Percentiles rank a stretch among this genome's conserved stretches.
phyloP scores from a whole-genome alignment of 495 filamentous ascomycete genomes.

The Aspergillus egyptiacus region DNA sequence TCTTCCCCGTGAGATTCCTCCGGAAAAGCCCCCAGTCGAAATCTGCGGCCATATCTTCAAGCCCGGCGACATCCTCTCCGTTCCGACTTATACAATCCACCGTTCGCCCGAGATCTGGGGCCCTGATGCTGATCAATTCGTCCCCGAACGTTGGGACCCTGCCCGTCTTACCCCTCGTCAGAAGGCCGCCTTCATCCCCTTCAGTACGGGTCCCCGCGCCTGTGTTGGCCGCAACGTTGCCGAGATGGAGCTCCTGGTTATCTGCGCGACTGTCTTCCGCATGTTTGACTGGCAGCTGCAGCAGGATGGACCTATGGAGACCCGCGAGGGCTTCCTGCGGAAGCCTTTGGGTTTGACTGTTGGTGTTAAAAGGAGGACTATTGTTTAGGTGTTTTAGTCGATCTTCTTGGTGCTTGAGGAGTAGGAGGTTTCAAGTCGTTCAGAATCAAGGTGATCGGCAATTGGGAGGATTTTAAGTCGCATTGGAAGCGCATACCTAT shows the following conservation, averaged over 20 bases:
- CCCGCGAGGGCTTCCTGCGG: conserved; percentile 80
- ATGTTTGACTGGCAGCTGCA: conserved; percentile 69
- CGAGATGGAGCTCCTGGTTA: conserved; percentile 87
- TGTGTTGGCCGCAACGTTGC: conserved; percentile 86
- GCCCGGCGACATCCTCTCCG: conserved; percentile 68
- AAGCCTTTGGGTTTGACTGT: conserved; percentile 76
- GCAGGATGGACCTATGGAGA: conserved; percentile 64
- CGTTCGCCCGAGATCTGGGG: conserved; percentile 82
- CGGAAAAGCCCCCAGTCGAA: conserved; percentile 48
- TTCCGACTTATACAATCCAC: conserved; percentile 85
- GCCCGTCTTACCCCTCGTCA: conserved; percentile 53
- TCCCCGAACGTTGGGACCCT: conserved; percentile 71
- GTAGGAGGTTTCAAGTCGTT: too few relatives aligned
- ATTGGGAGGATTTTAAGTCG: too few relatives aligned
- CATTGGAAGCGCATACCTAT: too few relatives aligned
- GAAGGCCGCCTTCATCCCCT: conserved; percentile 80
- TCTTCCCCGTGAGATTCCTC: conserved; percentile 74
- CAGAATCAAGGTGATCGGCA: too few relatives aligned
- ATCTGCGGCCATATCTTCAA: conserved; percentile 61
- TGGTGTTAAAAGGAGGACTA: conserved; percentile 47
- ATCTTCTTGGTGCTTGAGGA: too few relatives aligned
- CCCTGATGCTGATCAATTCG: conserved; percentile 64
- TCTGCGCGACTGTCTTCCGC: conserved; percentile 68
- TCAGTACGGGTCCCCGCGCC: conserved; percentile 71
- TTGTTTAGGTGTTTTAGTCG: not conserved